Evolutionary conservation across 257 asterid species (phyloP).

Genomic region (Handroanthus guayacan): DNA sequence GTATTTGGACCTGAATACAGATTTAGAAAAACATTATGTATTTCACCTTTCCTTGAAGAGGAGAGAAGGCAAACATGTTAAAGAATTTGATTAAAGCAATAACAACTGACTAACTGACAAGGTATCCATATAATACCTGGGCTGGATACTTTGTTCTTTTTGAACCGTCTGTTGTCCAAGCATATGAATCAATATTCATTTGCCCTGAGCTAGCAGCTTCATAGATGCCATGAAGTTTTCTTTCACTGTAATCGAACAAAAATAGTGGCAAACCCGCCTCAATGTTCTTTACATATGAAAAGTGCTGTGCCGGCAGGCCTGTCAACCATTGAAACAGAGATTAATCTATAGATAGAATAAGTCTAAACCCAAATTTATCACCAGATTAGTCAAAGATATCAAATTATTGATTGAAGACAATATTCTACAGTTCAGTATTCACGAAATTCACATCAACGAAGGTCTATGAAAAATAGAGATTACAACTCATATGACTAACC

Average conservation of each 20-base stretch:
- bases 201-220: conserved; percentile 88
- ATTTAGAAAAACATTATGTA: conserved; percentile 31
- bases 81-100: conserved; percentile 28
- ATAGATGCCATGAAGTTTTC: conserved; percentile 74
- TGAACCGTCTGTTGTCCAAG: conserved; percentile 85
- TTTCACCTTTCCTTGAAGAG: conserved; percentile 22
- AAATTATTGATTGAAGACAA: conserved; percentile 19
- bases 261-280: conserved; percentile 83
- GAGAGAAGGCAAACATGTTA: conserved; percentile 4
- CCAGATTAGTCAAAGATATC: not conserved
- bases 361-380: conserved; percentile 24
- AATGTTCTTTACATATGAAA: conserved; percentile 71
- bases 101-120: conserved; percentile 14
- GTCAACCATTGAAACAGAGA: conserved; percentile 34
- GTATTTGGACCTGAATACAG: conserved; percentile 71
- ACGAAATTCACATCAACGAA: conserved; percentile 10
- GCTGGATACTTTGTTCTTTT: conserved; percentile 77
- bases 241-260: conserved; percentile 72
- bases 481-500: conserved; percentile 46
- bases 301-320: conserved; percentile 80
- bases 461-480: conserved; percentile 16
- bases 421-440: conserved; percentile 7
- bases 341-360: conserved; percentile 24
- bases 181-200: conserved; percentile 79
- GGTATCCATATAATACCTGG: conserved; percentile 59